A percentile compares a stretch with the other conserved stretches of the same genome.
Conservation (phyloP, 441 rosid genomes). For the Euphorbia schlechtendalii region DNA sequence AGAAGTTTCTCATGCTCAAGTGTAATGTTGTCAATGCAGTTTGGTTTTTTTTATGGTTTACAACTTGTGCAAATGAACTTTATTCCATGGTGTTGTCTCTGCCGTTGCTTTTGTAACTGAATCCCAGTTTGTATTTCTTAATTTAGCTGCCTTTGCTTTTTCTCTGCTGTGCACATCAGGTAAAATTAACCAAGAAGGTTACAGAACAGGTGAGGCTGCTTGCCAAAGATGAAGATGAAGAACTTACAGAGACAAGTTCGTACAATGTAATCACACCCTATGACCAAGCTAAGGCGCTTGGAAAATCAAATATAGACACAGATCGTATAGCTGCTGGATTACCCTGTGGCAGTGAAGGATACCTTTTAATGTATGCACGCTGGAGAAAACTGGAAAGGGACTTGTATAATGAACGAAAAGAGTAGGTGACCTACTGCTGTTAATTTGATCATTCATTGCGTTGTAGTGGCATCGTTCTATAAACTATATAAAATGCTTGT, state of each 20-base stretch:
- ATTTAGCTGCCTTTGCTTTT: slow-evolving; percentile 1
- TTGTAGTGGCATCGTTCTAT: background rate
- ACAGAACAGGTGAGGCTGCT: slow-evolving; percentile 94
- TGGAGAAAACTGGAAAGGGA: slow-evolving; percentile 99
- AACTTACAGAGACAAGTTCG: slow-evolving; percentile 65
- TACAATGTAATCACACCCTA: slow-evolving; percentile 84
- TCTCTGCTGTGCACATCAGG: slow-evolving; percentile 37
- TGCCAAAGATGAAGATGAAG: slow-evolving; percentile 92
- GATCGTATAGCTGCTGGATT: slow-evolving; percentile 99
- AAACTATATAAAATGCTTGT: background rate
- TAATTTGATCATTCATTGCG: slow-evolving; percentile 12
- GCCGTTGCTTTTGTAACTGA: background rate
- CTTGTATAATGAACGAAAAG: slow-evolving; percentile 96
- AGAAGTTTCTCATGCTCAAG: background rate
- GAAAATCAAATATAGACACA: slow-evolving; percentile 91
- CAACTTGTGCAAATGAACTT: background rate
- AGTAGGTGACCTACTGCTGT: slow-evolving; percentile 39
- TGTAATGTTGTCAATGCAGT: background rate
- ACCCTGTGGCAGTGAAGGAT: slow-evolving; percentile 99
- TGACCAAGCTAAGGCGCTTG: slow-evolving; percentile 99
- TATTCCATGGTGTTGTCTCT: background rate
- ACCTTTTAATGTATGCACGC: slow-evolving; percentile 98
- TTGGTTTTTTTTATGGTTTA: background rate
- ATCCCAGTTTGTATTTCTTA: background rate
- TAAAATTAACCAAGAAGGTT: slow-evolving; percentile 75